Evolutionary conservation across 768 basidiomycete species (phyloP).

Genomic region (Lanmaoa pseudosensibilis): DNA sequence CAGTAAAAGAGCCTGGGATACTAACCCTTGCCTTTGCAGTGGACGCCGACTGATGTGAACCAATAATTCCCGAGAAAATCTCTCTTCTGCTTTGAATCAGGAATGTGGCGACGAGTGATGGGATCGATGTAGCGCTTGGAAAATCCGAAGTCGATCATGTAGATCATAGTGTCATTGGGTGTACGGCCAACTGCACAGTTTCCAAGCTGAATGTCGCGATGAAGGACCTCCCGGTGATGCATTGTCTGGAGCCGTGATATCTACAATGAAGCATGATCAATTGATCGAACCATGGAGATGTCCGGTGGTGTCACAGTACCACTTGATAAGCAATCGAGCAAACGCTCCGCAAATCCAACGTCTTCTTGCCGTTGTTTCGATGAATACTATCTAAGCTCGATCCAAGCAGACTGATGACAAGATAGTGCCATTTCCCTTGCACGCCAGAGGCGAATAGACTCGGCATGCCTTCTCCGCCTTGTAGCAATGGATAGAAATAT

Average conservation of each 20-base stretch:
- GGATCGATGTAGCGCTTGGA: slow-evolving; percentile 76
- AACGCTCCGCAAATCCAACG: slow-evolving; percentile 69
- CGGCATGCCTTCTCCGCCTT: slow-evolving; percentile 75
- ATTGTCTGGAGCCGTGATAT: slow-evolving; percentile 72
- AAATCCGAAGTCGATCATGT: slow-evolving; percentile 88
- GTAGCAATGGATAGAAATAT: slow-evolving; percentile 63
- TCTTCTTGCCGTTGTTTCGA: slow-evolving; percentile 52
- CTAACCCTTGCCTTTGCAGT: slow-evolving; percentile 73
- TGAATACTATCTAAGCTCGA: slow-evolving; percentile 65
- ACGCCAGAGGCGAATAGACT: slow-evolving; percentile 63
- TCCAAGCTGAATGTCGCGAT: slow-evolving; percentile 78
- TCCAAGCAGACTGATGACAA: slow-evolving; percentile 77
- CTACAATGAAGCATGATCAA: slow-evolving; percentile 37
- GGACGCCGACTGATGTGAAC: slow-evolving; percentile 78
- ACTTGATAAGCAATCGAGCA: slow-evolving; percentile 77
- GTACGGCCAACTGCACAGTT: slow-evolving; percentile 67
- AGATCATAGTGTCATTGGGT: slow-evolving; percentile 59
- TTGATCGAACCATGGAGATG: neutral
- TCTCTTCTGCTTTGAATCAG: slow-evolving; percentile 62
- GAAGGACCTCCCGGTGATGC: slow-evolving; percentile 71
- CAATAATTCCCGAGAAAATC: slow-evolving; percentile 85
- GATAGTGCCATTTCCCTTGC: slow-evolving; percentile 61
- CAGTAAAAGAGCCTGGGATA: slow-evolving; percentile 12
- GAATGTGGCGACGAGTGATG: slow-evolving; percentile 64
- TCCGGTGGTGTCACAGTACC: slow-evolving; percentile 41